A percentile compares a stretch with the other conserved stretches of the same genome.
Conservation (phyloP, 1,139 yeast species). For the Spencermartinsiella ligniputridi region DNA sequence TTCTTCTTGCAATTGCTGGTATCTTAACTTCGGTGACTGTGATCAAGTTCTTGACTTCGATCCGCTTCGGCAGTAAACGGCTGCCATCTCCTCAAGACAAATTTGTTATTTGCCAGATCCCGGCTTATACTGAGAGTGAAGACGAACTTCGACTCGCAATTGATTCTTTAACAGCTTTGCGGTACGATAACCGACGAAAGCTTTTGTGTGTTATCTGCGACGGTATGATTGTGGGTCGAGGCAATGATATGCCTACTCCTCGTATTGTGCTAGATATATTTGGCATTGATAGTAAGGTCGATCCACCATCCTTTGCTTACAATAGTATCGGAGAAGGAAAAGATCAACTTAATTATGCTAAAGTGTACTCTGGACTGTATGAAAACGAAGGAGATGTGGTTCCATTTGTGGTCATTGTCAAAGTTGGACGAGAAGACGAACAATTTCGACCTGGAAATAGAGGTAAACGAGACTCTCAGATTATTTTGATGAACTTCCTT, state of each 20-base stretch:
- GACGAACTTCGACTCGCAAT: slow-evolving; percentile 39
- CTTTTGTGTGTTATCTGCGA: slow-evolving; percentile 38
- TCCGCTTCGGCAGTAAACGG: slow-evolving; percentile 35
- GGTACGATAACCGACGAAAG: slow-evolving; percentile 38
- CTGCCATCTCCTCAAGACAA: slow-evolving; percentile 37
- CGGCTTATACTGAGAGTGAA: slow-evolving; percentile 41
- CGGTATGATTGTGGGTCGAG: slow-evolving; percentile 40
- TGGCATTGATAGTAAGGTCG: slow-evolving; percentile 37
- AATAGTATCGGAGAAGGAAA: slow-evolving; percentile 39
- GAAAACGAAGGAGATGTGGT: slow-evolving; percentile 39
- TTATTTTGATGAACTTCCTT: slow-evolving; percentile 37
- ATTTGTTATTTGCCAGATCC: slow-evolving; percentile 40
- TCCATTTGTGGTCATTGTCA: slow-evolving; percentile 38
- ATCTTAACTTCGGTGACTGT: slow-evolving; percentile 36
- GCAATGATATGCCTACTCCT: slow-evolving; percentile 40
- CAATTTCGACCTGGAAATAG: slow-evolving; percentile 38
- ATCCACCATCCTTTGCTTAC: slow-evolving; percentile 37
- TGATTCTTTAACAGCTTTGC: slow-evolving; percentile 37
- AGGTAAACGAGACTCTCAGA: slow-evolving; percentile 43
- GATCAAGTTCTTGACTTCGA: slow-evolving; percentile 37
- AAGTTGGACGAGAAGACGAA: slow-evolving; percentile 38
- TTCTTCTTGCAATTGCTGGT: slow-evolving; percentile 36
- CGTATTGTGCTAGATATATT: slow-evolving; percentile 38
- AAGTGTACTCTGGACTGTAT: slow-evolving; percentile 40
- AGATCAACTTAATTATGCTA: slow-evolving; percentile 37